Evolutionary conservation across 2,329 filamentous ascomycete species (phyloP), one percentile per base, ranked within the genome.

Genomic region (Penicillium sp.): DNA sequence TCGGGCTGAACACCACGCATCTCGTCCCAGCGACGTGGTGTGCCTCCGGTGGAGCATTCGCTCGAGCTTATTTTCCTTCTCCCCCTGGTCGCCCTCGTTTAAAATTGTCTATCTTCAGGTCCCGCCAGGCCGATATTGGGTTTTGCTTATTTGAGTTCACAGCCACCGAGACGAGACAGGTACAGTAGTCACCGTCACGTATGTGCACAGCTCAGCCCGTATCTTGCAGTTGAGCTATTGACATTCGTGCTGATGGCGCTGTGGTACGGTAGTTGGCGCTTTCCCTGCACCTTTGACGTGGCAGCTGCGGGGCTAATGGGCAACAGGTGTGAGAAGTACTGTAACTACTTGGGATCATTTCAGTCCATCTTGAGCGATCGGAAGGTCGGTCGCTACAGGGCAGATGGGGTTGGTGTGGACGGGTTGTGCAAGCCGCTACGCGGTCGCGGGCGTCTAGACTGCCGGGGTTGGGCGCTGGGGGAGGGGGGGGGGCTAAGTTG

Each of bases 21-120:
- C 38, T 54, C 19, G 38, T 22, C 52, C 38, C 52, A 6, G 25
- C 37, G 52, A 54, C 52, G 52, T 54, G 52, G 52, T 54, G 38
- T 16, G 8, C 22, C 43, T 19, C 11, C 26, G 52, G 52, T 45
- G 52, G 52, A 54, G 52, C 37, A 33, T 26, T 40, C 25, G 51
- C 25, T 4, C 37, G n/a, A 42, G 51, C 33, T 53, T 53, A 38
- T 53, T 42, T 53, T 16, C 25, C 14, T 52, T 25, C 1, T 4
- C 40, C 40, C 38, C 38, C 7, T 43, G 8, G 16, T 19, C 13
- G 16, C 35, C 22, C 35, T 28, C 30, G 28, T 51, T 16, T 28
- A 25, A 38, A 4, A 5, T 14, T 26, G 35, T 52, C 16, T 19
- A 49, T n/a, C 22, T 35, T 35, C 28, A 35, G 48, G 48, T 51